Evolutionary conservation across 345 rosid genomes (phyloP), one percentile per base, ranked within the genome.

Genomic region (Salix purpurea): DNA sequence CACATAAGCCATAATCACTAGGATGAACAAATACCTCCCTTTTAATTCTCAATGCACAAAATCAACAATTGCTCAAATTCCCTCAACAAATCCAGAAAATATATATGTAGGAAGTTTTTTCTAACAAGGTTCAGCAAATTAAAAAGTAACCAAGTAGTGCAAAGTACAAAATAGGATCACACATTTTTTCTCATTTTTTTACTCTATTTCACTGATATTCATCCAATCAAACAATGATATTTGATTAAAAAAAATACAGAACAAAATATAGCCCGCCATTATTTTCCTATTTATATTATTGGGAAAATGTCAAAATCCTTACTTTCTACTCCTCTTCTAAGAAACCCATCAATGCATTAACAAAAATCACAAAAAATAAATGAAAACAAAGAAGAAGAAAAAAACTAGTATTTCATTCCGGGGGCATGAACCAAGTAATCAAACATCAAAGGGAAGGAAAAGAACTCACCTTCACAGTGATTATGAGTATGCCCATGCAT

Each of bases 1-100:
- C 42, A 64, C 80, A 69, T 68, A 83, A 77, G 78, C 72, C 89
- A 86, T 85, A 70, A 82, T 79, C 83, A 78, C 79, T 79, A 73
- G 77, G 82, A 83, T 75, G 81, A 78, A 80, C 15, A 74, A 74
- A 78, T 73, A 82, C 61, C 46, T 40, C 24, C 67, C 56, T 69
- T 44, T 6, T 6, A 52, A 42, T 76, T 69, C 32, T 46, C 67
- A 70, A 46, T 58, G 32, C 40, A 65, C 68, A 5, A 15, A 28
- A 65, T 65, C 9, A 26, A 65, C 39, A 69, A 56, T n/a, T n/a
- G 24, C 62, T 56, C 62, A 56, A 56, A 56, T n/a, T 56, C 62
- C 62, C 62, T 56, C 62, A n/a, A n/a, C 1, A 56, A 56, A 56
- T 56, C 62, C 62, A 56, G 28, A 23, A 3, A n/a, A 10, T 40